Evolutionary conservation across 2,329 filamentous ascomycete species (phyloP), one percentile per base, ranked within the genome.

Genomic region (Raffaelea arxii): DNA sequence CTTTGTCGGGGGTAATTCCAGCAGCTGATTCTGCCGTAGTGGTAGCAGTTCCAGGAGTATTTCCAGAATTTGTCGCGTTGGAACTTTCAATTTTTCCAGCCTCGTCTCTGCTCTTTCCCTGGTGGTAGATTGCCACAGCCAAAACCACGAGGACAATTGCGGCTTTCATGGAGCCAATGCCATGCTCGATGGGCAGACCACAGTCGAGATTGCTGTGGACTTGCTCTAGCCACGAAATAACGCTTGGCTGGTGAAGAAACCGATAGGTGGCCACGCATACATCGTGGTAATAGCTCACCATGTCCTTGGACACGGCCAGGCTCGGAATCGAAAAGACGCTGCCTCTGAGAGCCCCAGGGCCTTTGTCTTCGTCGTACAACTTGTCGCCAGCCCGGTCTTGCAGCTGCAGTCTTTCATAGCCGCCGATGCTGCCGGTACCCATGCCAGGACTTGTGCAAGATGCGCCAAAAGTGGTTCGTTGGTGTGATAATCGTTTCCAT

Each of bases 151-250:
- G 57, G 4, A 62, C 49, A 7, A 65, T 37, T 11, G 63, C 63
- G 4, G 52, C 36, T 55, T 37, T 25, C 32, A 42, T 46, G 3
- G 4, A 25, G 11, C 40, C 30, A 11, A 44, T 37, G 44, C 27
- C 44, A 12, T 46, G 25, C 16, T 41, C 37, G 2, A 39, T 40
- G 12, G 23, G 37, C 25, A 36, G 18, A 16, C 38, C 38, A 18
- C 21, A 4, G 38, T 22, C 55, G 63, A 69, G 68, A 16, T 62
- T 37, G 58, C 66, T 63, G 48, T 74, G 74, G 36, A 72, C 68
- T 22, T 70, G 66, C 11, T 63, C 59, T 11, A 75, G 62, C 62
- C 63, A 69, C 30, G 54, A 53, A 46, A 68, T 58, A n/a, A 69
- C 54, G 0, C 63, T 69, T 3, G 61, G 64, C 9, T 61, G 58